Conservation (phyloP, 164 flowering plant species). For the Vitis cinerea region DNA sequence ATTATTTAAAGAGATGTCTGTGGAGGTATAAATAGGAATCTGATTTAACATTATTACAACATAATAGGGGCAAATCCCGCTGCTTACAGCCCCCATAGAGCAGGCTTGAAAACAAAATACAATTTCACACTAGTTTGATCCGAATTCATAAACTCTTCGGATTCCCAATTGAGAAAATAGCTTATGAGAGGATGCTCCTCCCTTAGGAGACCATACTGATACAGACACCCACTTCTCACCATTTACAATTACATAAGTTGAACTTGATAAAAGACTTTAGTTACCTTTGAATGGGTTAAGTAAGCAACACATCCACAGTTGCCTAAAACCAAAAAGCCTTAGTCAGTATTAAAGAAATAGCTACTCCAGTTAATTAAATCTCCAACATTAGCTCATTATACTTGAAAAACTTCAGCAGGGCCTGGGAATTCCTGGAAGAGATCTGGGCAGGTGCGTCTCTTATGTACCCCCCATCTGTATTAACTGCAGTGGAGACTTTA, state of each 20-base stretch:
- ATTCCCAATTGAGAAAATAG: background rate
- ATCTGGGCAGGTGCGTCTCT: constrained; percentile 1
- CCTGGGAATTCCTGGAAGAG: constrained; percentile 1
- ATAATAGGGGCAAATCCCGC: background rate
- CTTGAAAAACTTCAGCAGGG: background rate
- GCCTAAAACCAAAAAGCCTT: constrained; percentile 10
- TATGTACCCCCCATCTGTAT: constrained; percentile 49
- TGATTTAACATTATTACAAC: background rate
- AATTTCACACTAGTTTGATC: background rate
- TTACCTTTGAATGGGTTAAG: constrained; percentile 9
- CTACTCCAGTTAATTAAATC: background rate
- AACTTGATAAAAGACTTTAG: background rate
- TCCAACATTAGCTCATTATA: background rate
- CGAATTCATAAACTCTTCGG: background rate
- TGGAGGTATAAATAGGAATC: too few species aligned
- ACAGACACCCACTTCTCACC: background rate
- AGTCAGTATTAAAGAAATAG: background rate
- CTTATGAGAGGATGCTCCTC: background rate
- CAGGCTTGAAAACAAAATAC: background rate
- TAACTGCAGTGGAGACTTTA: constrained; percentile 68
- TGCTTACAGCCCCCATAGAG: background rate
- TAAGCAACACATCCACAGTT: constrained; percentile 16
- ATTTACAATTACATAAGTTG: background rate
- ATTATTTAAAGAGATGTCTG: too few species aligned
- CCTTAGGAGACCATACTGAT: background rate